Base-by-base conservation (phyloP, 768 basidiomycete genomes). In the Auricularia sp. region DNA sequence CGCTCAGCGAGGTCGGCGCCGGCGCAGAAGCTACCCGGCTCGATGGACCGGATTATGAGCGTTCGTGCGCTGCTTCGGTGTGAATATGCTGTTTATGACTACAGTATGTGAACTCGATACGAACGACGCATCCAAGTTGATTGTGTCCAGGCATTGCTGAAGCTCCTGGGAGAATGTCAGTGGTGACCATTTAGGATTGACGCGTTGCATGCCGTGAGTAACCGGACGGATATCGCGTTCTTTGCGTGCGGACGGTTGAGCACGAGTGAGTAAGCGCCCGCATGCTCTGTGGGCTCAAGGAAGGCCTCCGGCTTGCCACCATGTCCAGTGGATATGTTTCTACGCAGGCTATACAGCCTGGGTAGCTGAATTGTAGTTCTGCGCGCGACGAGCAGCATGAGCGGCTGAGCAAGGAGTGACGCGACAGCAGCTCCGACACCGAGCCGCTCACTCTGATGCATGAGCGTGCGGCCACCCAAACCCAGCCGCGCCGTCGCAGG, bases 1-100 rank as follows among this genome's bases (percentile, higher is more conserved):
- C 94, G 80, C 72, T 98, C 94, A 61, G 79, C 79, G 58, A 97
- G 84, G 74, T 98, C 94, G 7, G 94, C 94, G 11, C 94, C 94
- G 16, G 94, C 87, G 72, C 94, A 98, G 76, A 97, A 98, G 2
- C 90, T 80, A 29, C 86, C 86, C n/a, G 80, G 68, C 0, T 86
- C 82, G 0, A 90, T 83, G 6, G 94, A 94, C 62, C 87, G 84
- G n/a, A 98, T 73, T 63, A 98, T 85, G 65, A 98, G 81, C 0
- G 88, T 84, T 64, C 93, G 87, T 62, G 87, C 79, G 64, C 89
- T 92, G 67, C 44, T 51, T 65, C 39, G 21, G 43, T 29, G 39
- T 56, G 18, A 51, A 34, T 61, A 47, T 34, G 21, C 42, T 53
- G 29, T 29, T 29, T 29, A 29, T 29, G 29, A 29, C 29, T 29